Percentiles rank a stretch among this genome's conserved stretches.
These are phyloP conservation scores for Selenicereus undatus DNA, from an alignment of 148 eudicot genomes.

Conservation along the genomic window DNA sequence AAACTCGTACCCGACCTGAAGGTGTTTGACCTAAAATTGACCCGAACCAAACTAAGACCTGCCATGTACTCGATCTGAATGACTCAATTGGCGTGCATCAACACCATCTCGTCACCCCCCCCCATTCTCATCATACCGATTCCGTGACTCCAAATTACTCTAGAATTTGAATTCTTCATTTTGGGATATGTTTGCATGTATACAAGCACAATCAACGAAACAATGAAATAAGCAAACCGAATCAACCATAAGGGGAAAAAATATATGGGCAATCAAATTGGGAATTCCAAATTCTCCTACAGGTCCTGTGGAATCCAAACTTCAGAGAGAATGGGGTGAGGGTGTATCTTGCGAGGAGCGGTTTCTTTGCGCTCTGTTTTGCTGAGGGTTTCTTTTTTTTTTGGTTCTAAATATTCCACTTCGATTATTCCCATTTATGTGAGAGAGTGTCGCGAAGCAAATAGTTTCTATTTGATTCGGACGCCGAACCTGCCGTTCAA, in stretches of 20 bases:
- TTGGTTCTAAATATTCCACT: too few species aligned
- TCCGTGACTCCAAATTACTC: neutral
- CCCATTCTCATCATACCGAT: constrained; percentile 28
- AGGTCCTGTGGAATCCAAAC: neutral
- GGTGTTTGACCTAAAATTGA: too few species aligned
- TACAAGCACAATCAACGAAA: neutral
- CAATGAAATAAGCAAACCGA: neutral
- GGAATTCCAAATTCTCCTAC: neutral
- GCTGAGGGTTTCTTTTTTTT: too few species aligned
- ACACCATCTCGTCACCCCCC: constrained; percentile 32
- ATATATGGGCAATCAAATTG: neutral
- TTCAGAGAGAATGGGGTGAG: neutral
- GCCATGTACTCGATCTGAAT: too few species aligned
- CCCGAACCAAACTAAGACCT: too few species aligned
- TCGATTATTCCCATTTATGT: too few species aligned
- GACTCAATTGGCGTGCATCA: constrained; percentile 60
- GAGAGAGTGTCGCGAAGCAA: too few species aligned
- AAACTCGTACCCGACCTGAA: too few species aligned
- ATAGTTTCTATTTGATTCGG: too few species aligned
- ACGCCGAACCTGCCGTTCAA: too few species aligned
- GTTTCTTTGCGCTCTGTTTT: too few species aligned
- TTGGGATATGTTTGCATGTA: neutral
- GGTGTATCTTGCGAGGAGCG: too few species aligned
- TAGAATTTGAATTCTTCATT: neutral
- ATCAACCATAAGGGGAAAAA: neutral